Evolutionary conservation across 306 rosid genomes (phyloP), one percentile per base, ranked within the genome.

Genomic region (Ziziphus jujuba): DNA sequence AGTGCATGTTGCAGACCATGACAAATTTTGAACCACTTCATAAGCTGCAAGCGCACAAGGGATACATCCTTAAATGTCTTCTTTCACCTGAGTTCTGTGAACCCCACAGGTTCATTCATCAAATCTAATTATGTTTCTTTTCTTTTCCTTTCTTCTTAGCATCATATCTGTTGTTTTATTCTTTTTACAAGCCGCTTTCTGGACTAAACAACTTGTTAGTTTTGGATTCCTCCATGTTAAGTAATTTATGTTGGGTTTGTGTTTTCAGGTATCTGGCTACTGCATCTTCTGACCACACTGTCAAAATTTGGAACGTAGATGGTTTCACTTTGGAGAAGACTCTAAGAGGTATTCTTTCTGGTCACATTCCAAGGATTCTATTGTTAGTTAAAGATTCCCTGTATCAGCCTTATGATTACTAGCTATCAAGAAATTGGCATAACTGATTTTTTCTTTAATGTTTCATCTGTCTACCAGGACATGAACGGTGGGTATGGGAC

Each of bases 1-100:
- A 34, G 10, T 62, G 56, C 61, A 16, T 69, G 80, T 63, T 78
- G 80, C 92, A 95, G 97, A 95, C 97, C 60, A 86, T 85, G 97
- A 90, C 99, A 77, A 90, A 95, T 79, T 95, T 95, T 79, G 96
- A 88, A 80, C 99, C 99, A 51, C 97, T 90, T 79, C 99, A 95
- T 84, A 90, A 95, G 78, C 87, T 95, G 73, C 97, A 95, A 95
- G 99, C 99, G 38, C 99, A 95, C 80, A 70, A 70, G 70, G 97
- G 95, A 70, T 84, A 88, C 87, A 95, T 95, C 75, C 99, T 95
- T 72, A 90, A 95, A 76, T 95, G 97, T 79, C 95, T 95, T 50
- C 84, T 95, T 64, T 95, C 99, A 59, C 99, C 99, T 0, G 99
- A 95, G 72, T 90, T 95, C 79, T 90, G 97, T 72, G 99, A 95